phyloP scores from a whole-genome alignment of 768 basidiomycete species.

The Lactarius psammicola region DNA sequence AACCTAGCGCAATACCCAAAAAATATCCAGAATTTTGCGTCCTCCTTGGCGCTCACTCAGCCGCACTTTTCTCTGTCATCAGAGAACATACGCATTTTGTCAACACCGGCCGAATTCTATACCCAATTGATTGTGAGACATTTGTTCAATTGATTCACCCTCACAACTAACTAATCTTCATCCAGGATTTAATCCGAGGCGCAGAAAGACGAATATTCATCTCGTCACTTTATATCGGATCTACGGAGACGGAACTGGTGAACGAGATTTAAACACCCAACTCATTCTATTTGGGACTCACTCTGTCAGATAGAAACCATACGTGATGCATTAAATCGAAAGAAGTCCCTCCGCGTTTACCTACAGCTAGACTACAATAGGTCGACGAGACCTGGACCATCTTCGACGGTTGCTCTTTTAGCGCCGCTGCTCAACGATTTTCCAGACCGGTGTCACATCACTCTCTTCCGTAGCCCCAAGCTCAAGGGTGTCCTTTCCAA shows the following conservation, averaged over 20 bases:
- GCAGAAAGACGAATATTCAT: conserved; percentile 82
- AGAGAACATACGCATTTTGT: conserved; percentile 24
- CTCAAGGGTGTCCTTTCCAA: conserved; percentile 70
- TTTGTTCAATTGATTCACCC: not conserved
- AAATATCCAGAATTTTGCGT: conserved; percentile 22
- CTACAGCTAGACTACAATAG: conserved; percentile 81
- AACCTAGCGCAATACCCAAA: conserved; percentile 11
- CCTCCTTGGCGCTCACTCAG: conserved; percentile 25
- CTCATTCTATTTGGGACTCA: not conserved
- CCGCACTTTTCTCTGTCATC: conserved; percentile 25
- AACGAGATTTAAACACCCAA: conserved; percentile 33
- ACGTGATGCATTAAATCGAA: conserved; percentile 53
- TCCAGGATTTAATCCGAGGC: conserved; percentile 70
- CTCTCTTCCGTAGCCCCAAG: conserved; percentile 86
- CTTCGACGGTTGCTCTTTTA: conserved; percentile 65
- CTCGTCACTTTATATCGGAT: conserved; percentile 87
- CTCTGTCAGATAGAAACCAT: conserved; percentile 65
- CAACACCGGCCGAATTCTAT: conserved; percentile 23
- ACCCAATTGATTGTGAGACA: conserved; percentile 23
- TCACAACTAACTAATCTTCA: not conserved
- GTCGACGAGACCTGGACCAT: conserved; percentile 68
- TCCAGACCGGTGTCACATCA: conserved; percentile 69
- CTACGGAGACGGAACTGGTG: conserved; percentile 76
- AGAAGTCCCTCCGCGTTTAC: conserved; percentile 61
- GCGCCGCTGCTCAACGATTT: conserved; percentile 72